Base-by-base conservation (phyloP, 208 protist species). In the Naegleria lovaniensis region DNA sequence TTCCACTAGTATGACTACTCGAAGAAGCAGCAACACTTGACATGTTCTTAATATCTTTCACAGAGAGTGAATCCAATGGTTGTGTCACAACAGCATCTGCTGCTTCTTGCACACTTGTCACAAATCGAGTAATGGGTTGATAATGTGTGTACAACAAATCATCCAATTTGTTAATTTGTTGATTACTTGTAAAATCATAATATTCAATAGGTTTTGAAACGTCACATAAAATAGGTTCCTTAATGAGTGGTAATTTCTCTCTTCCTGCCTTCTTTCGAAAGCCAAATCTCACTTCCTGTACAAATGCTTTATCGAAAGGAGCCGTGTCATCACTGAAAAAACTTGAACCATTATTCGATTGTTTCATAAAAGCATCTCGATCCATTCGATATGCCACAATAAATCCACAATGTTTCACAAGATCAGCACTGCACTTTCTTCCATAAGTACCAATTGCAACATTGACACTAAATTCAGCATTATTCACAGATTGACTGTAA, bases 131-230 rank as follows among this genome's bases (percentile, higher is more conserved):
- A 36, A 79, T 79, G 9, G 67, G 67, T 79, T 79, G 67, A 79
- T 79, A 79, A 36, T 36, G 29, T 36, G 67, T 36, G 29, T 79
- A 33, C 13, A 79, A 33, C n/a, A 79, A 79, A 79, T 79, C 67
- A 79, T 79, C 67, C 29, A 79, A 29, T 33, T 79, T 79, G 29
- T 36, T 19, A 36, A 79, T 29, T 19, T 25, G 9, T 36, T 79
- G 67, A 36, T 79, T 79, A 36, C n/a, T 29, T 33, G n/a, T 36
- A 79, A 29, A 79, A n/a, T 79, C 67, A 79, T 36, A 33, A 79
- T 79, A 79, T 79, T 79, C 67, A 36, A 79, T 79, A 36, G 67
- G 67, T 79, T 79, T 79, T 36, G 67, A 36, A 79, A 79, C 67
- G 25, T 79, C 67, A 36, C 67, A 79, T 36, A 79, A 13, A 36